Evolutionary conservation across 2,329 filamentous ascomycete species (phyloP), one percentile per base, ranked within the genome.

Genomic region (Phyllosticta citribraziliensis): DNA sequence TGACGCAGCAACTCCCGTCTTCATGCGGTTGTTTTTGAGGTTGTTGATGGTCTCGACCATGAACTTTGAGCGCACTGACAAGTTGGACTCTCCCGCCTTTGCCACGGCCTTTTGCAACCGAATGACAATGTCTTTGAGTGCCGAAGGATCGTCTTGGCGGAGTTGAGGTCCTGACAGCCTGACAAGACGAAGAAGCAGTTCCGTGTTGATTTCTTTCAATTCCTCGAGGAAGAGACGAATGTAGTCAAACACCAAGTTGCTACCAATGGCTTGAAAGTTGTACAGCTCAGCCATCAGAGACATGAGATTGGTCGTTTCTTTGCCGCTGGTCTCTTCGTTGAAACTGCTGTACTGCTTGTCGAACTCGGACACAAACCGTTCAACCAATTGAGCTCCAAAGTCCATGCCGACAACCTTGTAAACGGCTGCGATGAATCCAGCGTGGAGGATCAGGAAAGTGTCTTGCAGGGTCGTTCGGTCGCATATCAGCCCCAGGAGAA

Each of bases 21-120:
- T 97, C 70, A 92, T 82, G 63, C 90, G 90, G 75, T 94, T 97
- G 78, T 96, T 96, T 73, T 96, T 96, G 30, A 99, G 80, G 68
- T 96, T 90, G 63, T 89, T 91, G 72, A 99, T 96, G 0, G 88
- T 94, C 69, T 97, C 93, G 57, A 99, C 89, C 92, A 97, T 97
- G 75, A 97, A 97, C 66, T 89, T 95, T 1, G 93, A 97, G 61
- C 94, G 86, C 10, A 92, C 89, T 1, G 91, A 93, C 27, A 96
- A 78, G 20, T 85, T 88, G 12, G 79, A 78, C 67, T 89, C 84
- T 4, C 88, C 89, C 40, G 82, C 77, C 63, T 84, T 85, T 0
- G 84, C 79, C 2, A 92, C 83, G 1, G 87, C 84, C 22, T 87
- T 85, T 65, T 90, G 89, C 62, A 97, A 82, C 56, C 91, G 80